Base-by-base conservation (phyloP, 1,284 basidiomycete genomes). In the Phylloporus sp. region DNA sequence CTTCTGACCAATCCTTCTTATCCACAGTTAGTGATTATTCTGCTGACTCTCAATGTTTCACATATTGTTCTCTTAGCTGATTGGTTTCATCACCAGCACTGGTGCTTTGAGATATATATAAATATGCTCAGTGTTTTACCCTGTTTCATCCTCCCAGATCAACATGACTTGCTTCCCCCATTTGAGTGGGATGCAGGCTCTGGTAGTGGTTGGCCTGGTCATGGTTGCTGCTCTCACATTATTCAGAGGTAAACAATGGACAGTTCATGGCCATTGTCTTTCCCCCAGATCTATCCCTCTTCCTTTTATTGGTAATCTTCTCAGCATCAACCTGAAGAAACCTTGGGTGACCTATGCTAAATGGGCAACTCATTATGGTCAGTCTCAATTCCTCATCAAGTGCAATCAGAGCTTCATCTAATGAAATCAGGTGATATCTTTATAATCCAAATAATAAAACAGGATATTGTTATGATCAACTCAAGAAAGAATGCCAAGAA, bases 391-490 rank as follows among this genome's bases (percentile, higher is more conserved):
- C 15, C 26, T 8, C 26, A 26, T 46, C 3, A 20, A 0, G 40
- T 8, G 6, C 17, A 42, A 32, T 40, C 20, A n/a, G n/a, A 29
- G 8, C 24, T 32, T 64, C 24, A 69, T 26, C 31, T 52, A 17
- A 10, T 20, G 20, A 4, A 6, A 12, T 58, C 24, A 72, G 71
- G 74, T 7, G 65, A 67, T n/a, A 61, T 76, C 4, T 61, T 75
- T 15, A 72, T 64, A 57, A 54, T 65, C 31, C 68, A 63, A 26
- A 59, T 75, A 4, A 26, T 76, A 12, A 63, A 66, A 31, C 66
- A 76, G 55, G 62, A 74, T 6, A 66, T 67, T 11, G 54, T 76
- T 29, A 61, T 76, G 7, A 67, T 75, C 15, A 66, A 47, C 52
- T 72, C 73, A 12, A 55, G 69, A 49, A 68, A 66, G 24, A 40